A percentile compares a stretch with the other conserved stretches of the same genome.
Conservation (phyloP, 169 alveolate genomes). For the Plasmodium cynomolgi region DNA sequence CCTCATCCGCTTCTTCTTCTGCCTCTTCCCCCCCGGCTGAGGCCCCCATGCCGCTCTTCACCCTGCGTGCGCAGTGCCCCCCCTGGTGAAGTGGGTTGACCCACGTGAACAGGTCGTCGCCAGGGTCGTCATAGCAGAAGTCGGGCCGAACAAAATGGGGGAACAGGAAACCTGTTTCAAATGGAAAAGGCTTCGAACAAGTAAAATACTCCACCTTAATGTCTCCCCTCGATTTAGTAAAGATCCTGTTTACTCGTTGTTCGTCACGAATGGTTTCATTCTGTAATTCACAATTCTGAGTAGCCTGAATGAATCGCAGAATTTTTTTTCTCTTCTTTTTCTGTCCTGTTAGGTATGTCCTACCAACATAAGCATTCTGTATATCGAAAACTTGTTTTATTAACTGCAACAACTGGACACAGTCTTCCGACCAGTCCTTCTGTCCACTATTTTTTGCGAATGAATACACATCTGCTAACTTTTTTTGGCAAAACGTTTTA, state of each 20-base stretch:
- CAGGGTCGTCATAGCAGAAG: conserved; percentile 11
- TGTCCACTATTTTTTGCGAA: background rate
- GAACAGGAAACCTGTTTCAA: conserved; percentile 29
- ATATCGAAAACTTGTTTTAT: conserved; percentile 37
- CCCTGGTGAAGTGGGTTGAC: conserved; percentile 30
- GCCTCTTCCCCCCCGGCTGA: background rate
- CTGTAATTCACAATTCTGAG: conserved; percentile 26
- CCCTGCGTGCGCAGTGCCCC: background rate
- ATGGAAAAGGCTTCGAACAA: background rate
- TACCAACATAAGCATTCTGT: conserved; percentile 64
- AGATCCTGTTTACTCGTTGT: conserved; percentile 4
- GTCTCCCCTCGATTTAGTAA: background rate
- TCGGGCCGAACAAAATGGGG: background rate
- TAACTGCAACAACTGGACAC: background rate
- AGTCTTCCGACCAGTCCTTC: background rate
- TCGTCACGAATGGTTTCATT: background rate
- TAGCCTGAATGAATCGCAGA: conserved; percentile 16
- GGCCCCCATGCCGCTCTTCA: background rate
- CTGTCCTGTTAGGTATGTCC: background rate
- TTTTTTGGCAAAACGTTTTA: conserved; percentile 20
- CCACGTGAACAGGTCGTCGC: conserved; percentile 16
- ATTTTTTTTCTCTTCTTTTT: conserved; percentile 22
- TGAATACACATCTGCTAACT: conserved; percentile 31
- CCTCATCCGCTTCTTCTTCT: background rate
- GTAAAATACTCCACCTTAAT: background rate